Conservation (phyloP, 306 rosid species). For the Dalbergia cochinchinensis region DNA sequence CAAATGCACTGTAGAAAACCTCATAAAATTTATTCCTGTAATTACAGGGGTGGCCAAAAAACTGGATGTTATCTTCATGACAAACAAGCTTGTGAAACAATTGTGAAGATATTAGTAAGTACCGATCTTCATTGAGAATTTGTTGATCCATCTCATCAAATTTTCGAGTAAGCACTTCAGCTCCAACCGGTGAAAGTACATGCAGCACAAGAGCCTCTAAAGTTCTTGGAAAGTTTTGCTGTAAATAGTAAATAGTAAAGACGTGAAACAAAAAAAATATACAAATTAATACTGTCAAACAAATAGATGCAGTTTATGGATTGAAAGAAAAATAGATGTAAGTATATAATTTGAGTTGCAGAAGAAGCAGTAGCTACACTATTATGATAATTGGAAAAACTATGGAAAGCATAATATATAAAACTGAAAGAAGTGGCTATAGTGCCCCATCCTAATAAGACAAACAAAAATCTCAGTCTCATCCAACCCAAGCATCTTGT, state of each 20-base stretch:
- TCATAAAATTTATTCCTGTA: slow-evolving; percentile 74
- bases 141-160: slow-evolving; percentile 90
- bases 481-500: slow-evolving; percentile 32
- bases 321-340: slow-evolving; percentile 17
- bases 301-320: slow-evolving; percentile 27
- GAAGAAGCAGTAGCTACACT: slow-evolving; percentile 36
- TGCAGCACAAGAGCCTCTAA: slow-evolving; percentile 91
- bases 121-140: slow-evolving; percentile 76
- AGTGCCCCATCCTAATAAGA: slow-evolving; percentile 15
- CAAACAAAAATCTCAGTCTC: slow-evolving; percentile 32
- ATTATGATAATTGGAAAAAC: slow-evolving; percentile 21
- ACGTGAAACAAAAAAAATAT: slow-evolving; percentile 31
- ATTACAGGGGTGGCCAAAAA: slow-evolving; percentile 41
- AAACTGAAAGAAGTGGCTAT: slow-evolving; percentile 25
- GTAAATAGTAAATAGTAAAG: slow-evolving; percentile 48
- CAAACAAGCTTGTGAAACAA: slow-evolving; percentile 40
- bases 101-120: slow-evolving; percentile 43
- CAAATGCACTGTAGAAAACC: slow-evolving; percentile 86
- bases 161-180: slow-evolving; percentile 87
- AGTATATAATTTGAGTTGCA: slow-evolving; percentile 20
- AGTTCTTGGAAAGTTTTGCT: slow-evolving; percentile 88
- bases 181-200: slow-evolving; percentile 86
- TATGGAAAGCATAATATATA: slow-evolving; percentile 21
- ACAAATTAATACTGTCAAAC: slow-evolving; percentile 23
- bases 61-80: slow-evolving; percentile 40